A percentile compares a stretch with the other conserved stretches of the same genome.
Evolutionary conservation across 2,329 filamentous ascomycete species (phyloP).

Genomic region (Aspergillus sp.): DNA sequence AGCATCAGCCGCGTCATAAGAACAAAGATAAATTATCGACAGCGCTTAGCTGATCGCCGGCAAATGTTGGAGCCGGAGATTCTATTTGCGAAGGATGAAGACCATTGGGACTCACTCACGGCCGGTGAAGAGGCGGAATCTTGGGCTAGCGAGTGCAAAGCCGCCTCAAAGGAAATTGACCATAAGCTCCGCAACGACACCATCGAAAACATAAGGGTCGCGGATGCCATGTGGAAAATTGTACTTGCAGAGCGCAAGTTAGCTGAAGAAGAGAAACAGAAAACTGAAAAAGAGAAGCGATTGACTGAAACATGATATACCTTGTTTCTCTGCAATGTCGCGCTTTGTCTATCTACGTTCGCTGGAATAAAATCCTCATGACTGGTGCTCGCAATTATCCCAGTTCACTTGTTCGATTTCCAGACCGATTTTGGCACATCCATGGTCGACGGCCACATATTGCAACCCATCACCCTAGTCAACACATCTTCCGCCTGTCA

Average conservation of each 20-base stretch:
- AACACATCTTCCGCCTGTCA: background rate
- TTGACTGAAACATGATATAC: background rate
- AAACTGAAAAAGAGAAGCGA: background rate
- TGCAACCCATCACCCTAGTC: background rate
- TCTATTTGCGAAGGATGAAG: constrained; percentile 40
- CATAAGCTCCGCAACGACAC: constrained; percentile 28
- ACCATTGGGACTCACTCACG: constrained; percentile 42
- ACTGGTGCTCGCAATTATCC: background rate
- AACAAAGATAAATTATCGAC: constrained; percentile 35
- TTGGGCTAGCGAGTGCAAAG: constrained; percentile 26
- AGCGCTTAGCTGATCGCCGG: constrained; percentile 34
- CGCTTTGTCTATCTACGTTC: background rate
- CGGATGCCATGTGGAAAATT: constrained; percentile 40
- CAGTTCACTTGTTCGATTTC: background rate
- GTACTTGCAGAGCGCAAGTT: constrained; percentile 41
- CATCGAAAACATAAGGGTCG: constrained; percentile 27
- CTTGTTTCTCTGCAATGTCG: background rate
- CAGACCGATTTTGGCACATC: background rate
- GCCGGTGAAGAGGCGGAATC: constrained; percentile 17
- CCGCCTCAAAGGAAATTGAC: constrained; percentile 22
- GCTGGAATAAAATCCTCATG: background rate
- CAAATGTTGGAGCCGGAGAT: constrained; percentile 31
- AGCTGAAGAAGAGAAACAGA: constrained; percentile 28
- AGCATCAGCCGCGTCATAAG: constrained; percentile 39
- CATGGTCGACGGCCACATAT: background rate